Percentiles rank a stretch among this genome's conserved stretches.
phyloP scores from a whole-genome alignment of 2,329 filamentous ascomycete species.

The Colletotrichum liaoningense region DNA sequence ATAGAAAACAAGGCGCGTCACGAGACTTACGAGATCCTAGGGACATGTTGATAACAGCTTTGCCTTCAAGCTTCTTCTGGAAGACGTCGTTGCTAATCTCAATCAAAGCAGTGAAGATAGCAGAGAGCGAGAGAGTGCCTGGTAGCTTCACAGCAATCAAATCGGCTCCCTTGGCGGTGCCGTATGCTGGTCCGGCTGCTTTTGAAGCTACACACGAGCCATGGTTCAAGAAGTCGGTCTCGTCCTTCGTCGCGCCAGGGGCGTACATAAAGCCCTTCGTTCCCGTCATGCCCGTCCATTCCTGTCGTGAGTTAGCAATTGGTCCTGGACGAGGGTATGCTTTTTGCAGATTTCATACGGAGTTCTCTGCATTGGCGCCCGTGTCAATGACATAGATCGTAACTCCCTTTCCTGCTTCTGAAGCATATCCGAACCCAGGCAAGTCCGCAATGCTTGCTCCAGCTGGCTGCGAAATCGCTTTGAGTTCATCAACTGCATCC shows the following conservation, averaged over 20 bases:
- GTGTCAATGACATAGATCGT: slow-evolving; percentile 19
- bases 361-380: not conserved
- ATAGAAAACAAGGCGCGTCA: accelerated
- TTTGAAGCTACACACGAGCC: slow-evolving; percentile 26
- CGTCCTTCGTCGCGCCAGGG: not conserved
- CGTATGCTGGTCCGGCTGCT: not conserved
- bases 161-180: slow-evolving; percentile 21
- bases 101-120: not conserved
- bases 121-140: not conserved
- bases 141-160: slow-evolving; percentile 12
- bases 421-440: slow-evolving; percentile 8
- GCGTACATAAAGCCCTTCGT: not conserved
- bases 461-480: slow-evolving; percentile 12
- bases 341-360: not conserved
- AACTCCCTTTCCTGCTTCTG: slow-evolving; percentile 12
- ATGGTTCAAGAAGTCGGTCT: not conserved
- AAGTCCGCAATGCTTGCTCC: not conserved
- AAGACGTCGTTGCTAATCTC: slow-evolving; percentile 7
- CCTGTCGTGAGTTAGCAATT: not conserved
- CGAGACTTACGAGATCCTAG: not conserved
- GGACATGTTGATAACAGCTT: slow-evolving; percentile 4
- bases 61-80: not conserved
- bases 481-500: slow-evolving; percentile 15
- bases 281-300: slow-evolving; percentile 10
- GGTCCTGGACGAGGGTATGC: accelerated